Evolutionary conservation across 2,329 filamentous ascomycete species (phyloP), one percentile per base, ranked within the genome.

Genomic region (Fusarium veterinarium): DNA sequence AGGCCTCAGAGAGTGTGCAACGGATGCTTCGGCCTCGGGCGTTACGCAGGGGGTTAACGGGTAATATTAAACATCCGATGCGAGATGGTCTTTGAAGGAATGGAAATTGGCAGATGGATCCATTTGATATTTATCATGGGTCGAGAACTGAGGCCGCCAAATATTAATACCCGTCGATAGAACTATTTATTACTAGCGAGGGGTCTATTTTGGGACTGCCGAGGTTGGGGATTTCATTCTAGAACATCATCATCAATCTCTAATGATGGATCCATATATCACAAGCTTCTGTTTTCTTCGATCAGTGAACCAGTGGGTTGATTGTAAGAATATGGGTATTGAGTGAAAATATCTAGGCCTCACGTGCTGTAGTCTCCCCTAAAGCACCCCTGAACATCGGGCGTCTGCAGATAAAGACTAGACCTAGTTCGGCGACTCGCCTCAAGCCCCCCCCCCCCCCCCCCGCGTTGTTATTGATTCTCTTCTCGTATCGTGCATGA

Each of bases 401-500:
- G 35, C 68, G 37, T 35, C 55, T 60, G 42, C 16, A 33, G 30
- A 20, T 19, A 33, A 41, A 37, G 48, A 45, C 71, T 73, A 73
- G 45, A 11, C 71, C 67, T 20, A 56, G 51, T 73, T 53, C 10
- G 63, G 62, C 37, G 40, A 51, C 16, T 57, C 60, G 68, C 49
- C 46, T 70, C 53, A 70, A 55, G 55, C 48, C 48, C 49, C 35
- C n/a, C n/a, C n/a, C n/a, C n/a, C n/a, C n/a, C n/a, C n/a, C n/a
- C n/a, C 48, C 30, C 65, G 57, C 65, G 55, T 65, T 60, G 55
- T 72, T 72, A 67, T 72, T 48, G 38, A 37, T 49, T 45, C 45
- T 31, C 49, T 41, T 40, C 69, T 74, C 60, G 71, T 74, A 74
- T 74, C 59, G 46, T 46, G n/a, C 53, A 25, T 56, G 31, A 61